These are phyloP conservation scores for Volvariella volvacea DNA, from an alignment of 1,284 basidiomycete genomes.

Conservation along the genomic window DNA sequence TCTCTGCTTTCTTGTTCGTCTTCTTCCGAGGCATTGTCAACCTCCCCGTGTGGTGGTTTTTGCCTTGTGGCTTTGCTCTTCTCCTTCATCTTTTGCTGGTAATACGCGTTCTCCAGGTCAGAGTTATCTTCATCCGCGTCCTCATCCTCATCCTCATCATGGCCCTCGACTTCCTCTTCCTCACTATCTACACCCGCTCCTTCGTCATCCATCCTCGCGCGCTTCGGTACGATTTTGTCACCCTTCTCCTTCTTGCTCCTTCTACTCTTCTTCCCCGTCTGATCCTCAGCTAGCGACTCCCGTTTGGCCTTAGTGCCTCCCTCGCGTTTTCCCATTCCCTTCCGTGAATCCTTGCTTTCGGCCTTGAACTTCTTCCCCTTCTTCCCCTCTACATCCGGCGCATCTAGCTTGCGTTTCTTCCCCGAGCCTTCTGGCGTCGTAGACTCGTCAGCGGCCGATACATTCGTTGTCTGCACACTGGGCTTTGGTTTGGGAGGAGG, in stretches of 20 bases:
- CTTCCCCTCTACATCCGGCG: not conserved
- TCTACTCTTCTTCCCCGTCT: slow-evolving; percentile 1
- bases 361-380: slow-evolving; percentile 11
- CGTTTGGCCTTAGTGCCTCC: slow-evolving; percentile 9
- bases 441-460: too few relatives aligned
- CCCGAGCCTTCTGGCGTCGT: too few relatives aligned
- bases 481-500: slow-evolving; percentile 11
- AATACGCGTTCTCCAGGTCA: slow-evolving; percentile 26
- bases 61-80: slow-evolving; percentile 1
- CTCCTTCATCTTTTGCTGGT: slow-evolving; percentile 8
- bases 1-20: slow-evolving; percentile 9
- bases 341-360: slow-evolving; percentile 10
- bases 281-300: not conserved
- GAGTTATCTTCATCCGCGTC: slow-evolving; percentile 22
- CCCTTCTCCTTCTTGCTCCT: not conserved
- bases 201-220: too few relatives aligned
- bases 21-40: too few relatives aligned
- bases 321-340: slow-evolving; percentile 14
- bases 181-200: not conserved
- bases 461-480: too few relatives aligned
- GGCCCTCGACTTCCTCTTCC: slow-evolving; percentile 12
- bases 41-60: too few relatives aligned
- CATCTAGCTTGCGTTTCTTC: slow-evolving; percentile 28
- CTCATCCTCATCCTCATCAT: slow-evolving; percentile 14
- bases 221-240: too few relatives aligned